Evolutionary conservation across 2,329 filamentous ascomycete species (phyloP), one percentile per base, ranked within the genome.

Genomic region (Elsinoe arachidis): DNA sequence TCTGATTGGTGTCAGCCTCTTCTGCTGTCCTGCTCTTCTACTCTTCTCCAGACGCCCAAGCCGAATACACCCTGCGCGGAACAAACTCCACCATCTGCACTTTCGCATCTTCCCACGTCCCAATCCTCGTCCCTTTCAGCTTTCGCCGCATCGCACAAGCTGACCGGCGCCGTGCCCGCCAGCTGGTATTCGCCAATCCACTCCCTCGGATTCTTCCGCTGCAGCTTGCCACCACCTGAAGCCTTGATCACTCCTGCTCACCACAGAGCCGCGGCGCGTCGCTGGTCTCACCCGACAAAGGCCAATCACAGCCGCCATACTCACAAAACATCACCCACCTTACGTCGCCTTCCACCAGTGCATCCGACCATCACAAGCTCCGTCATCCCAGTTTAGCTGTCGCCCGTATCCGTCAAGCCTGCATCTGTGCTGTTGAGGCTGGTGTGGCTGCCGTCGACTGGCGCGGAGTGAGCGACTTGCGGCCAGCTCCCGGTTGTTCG

Each of bases 281-380:
- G 47, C 35, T 39, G 33, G 49, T 23, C 49, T 53, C 49, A 35
- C 49, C 7, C 5, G 2, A 26, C 49, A 26, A 53, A 53, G 26
- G 49, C 49, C 49, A 53, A 53, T 53, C 49, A 53, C 37, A 53
- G 26, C 35, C 35, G 49, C 49, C 49, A 53, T 53, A 53, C 49
- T 38, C 34, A 53, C 49, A 53, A 53, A 53, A 34, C 19, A n/a
- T 15, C 49, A 23, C n/a, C 34, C 15, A 35, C 49, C 26, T 23
- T 34, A 37, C 34, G 26, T 35, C 34, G 33, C 35, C 33, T 21
- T 6, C 49, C 26, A 39, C 26, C 49, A n/a, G 34, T 34, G 33
- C 14, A 38, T 53, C 26, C 26, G 49, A 53, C 49, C 9, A 35
- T n/a, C 12, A 17, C 34, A 12, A 3, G 2, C n/a, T 38, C 49